phyloP scores from a whole-genome alignment of 108 stramenopile species.

The Aurantiochytrium sp. region DNA sequence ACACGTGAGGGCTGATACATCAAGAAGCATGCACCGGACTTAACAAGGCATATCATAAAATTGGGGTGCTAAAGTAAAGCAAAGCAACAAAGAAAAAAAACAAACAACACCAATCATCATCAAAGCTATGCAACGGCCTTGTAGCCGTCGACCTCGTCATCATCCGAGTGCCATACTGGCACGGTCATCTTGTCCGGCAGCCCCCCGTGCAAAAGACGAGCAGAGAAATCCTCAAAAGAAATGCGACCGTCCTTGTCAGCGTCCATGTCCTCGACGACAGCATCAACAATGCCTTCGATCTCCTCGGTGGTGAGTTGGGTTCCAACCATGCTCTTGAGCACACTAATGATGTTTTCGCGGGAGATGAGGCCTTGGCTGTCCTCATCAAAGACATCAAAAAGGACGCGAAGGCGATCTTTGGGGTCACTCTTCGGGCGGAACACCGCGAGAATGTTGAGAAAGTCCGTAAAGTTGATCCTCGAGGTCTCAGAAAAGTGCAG shows the following conservation, averaged over 20 bases:
- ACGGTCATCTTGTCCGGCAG: background rate
- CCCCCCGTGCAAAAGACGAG: background rate
- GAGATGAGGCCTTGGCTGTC: background rate
- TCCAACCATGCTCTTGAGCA: conserved; percentile 2
- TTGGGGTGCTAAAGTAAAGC: too few relatives aligned
- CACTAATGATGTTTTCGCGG: background rate
- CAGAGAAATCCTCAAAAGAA: background rate
- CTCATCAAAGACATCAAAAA: conserved; percentile 14
- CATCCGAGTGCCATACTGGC: background rate
- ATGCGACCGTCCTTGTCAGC: background rate
- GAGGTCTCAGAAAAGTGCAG: background rate
- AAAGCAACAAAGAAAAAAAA: too few relatives aligned
- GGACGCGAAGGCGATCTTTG: background rate
- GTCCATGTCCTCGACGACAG: background rate
- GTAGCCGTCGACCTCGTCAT: background rate
- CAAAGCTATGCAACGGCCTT: too few relatives aligned
- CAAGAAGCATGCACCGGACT: too few relatives aligned
- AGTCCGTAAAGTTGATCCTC: conserved; percentile 15
- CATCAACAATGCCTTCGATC: background rate
- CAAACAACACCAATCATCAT: too few relatives aligned
- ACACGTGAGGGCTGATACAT: too few relatives aligned
- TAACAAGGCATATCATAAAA: too few relatives aligned
- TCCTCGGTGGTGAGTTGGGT: background rate
- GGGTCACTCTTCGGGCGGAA: background rate
- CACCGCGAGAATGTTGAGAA: background rate